Evolutionary conservation across 2,329 filamentous ascomycete genomes (phyloP), one percentile per base, ranked within the genome.

Genomic region (Aureobasidium sp.): DNA sequence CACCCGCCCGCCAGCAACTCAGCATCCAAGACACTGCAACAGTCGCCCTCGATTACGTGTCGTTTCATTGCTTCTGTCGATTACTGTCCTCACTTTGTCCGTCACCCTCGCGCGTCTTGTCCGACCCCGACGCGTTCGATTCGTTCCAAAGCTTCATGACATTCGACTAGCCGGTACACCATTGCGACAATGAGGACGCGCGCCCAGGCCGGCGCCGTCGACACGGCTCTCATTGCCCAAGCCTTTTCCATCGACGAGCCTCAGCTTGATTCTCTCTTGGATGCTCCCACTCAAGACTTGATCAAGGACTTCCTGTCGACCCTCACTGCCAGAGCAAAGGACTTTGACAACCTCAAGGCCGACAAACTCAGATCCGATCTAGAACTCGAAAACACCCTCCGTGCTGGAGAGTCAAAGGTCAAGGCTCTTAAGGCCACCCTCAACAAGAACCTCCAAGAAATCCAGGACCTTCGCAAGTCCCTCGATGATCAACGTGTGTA

Each of bases 281-380:
- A 86, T 62, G 80, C 82, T 42, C 89, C 89, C 53, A 97, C 91
- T 3, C 78, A 82, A 65, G 90, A 95, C 13, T 84, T 96, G 30
- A 88, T 97, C 66, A 82, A 83, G 62, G 79, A 83, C 45, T 80
- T 99, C 58, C 82, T 99, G 44, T 80, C 84, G 64, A 87, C 89
- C 30, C 84, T 97, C 59, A 83, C 87, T 29, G 78, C 79, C 34
- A 96, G 94, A 74, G 91, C 90, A 39, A 89, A 87, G 68, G 91
- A 96, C 69, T 87, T 85, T 68, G 91, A 96, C 71, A 83, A 86
- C 42, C 77, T 96, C 44, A 90, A 88, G 68, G 87, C 93, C 10
- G 90, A 96, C 66, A 97, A 97, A 77, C 82, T 97, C 48, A 87
- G 90, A 67, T 79, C 90, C 49, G 91, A 96, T 69, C 94, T 99